phyloP scores from a whole-genome alignment of 208 protist species.

The Crithidia fasciculata region DNA sequence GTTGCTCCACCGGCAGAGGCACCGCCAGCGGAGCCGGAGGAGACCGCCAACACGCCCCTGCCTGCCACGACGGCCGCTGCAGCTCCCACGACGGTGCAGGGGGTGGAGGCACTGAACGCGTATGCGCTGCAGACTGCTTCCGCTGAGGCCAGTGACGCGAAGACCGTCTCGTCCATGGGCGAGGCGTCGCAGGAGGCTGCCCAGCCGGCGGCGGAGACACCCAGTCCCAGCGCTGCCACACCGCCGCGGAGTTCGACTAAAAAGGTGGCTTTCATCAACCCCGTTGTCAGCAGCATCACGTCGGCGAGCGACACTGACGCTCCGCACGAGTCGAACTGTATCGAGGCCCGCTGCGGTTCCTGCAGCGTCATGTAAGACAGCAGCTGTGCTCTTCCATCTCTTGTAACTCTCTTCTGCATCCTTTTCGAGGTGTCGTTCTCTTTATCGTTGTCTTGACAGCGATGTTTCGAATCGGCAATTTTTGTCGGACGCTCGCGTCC shows the following conservation, averaged over 20 bases:
- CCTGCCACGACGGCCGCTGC: not conserved
- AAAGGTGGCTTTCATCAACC: conserved; percentile 25
- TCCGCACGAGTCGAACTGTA: conserved; percentile 28
- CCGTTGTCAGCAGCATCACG: conserved; percentile 16
- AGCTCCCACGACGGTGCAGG: not conserved
- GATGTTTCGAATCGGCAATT: no score
- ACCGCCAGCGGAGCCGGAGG: not conserved
- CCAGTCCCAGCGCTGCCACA: not conserved
- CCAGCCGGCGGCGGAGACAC: not conserved
- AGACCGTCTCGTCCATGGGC: no score
- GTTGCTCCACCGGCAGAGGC: not conserved
- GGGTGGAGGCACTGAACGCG: conserved; percentile 36
- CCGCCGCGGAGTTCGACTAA: conserved; percentile 10
- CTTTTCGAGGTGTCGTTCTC: no score
- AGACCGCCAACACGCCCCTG: not conserved
- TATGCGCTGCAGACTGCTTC: conserved; percentile 27
- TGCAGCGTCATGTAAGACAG: conserved; percentile 32
- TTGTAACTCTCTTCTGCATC: no score
- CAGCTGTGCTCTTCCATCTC: no score
- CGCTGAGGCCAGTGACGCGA: no score
- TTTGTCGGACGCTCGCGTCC: no score
- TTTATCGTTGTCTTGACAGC: no score
- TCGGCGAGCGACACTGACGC: conserved; percentile 6
- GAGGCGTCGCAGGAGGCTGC: not conserved
- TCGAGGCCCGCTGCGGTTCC: conserved; percentile 22